Conservation (phyloP, 495 filamentous ascomycete genomes). For the Neurospora sp. region DNA sequence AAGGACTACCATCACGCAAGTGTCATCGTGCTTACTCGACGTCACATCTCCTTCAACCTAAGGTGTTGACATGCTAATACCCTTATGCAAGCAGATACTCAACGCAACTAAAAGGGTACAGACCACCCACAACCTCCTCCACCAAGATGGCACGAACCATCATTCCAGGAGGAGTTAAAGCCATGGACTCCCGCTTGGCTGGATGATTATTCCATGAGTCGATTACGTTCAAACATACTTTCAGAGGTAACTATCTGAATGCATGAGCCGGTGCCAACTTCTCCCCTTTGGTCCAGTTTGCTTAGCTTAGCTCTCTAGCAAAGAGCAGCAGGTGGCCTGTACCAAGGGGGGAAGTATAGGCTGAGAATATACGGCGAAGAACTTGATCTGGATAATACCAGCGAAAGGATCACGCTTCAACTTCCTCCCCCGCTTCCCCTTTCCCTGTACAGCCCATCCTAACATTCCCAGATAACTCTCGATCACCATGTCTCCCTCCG, state of each 20-base stretch:
- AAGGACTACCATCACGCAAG: background rate
- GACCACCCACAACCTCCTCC: background rate
- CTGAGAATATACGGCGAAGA: conserved; percentile 92
- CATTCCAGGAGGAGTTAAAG: background rate
- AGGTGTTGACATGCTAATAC: background rate
- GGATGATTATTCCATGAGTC: background rate
- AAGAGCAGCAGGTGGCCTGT: background rate
- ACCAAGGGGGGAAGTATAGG: conserved; percentile 27
- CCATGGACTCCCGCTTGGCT: background rate
- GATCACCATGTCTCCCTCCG: conserved; percentile 63
- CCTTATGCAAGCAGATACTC: background rate
- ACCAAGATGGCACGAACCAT: background rate
- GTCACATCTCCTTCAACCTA: background rate
- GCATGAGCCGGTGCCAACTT: conserved; percentile 32
- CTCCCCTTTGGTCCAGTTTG: background rate
- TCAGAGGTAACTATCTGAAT: conserved; percentile 31
- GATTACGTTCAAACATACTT: conserved; percentile 4
- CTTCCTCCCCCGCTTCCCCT: conserved; percentile 27
- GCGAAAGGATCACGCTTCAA: conserved; percentile 88
- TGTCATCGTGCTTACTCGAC: background rate
- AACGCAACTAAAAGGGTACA: background rate
- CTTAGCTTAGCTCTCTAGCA: background rate
- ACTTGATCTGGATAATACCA: conserved; percentile 99
- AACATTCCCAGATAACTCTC: conserved; percentile 25
- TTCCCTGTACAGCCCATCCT: conserved; percentile 8